phyloP scores from a whole-genome alignment of 164 flowering plant species.

The Amborella trichopoda region DNA sequence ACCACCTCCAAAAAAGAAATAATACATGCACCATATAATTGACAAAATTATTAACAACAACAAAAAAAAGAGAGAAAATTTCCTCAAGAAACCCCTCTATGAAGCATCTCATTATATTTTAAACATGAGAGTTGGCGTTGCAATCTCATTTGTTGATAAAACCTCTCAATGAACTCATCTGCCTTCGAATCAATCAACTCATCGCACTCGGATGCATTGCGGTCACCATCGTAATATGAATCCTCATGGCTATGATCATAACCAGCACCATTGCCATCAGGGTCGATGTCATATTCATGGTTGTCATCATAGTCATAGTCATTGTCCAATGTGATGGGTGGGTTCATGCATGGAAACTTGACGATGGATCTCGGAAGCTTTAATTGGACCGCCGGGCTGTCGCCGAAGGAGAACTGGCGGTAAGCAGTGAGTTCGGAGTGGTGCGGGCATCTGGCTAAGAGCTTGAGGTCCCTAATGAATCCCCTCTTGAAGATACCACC shows the following conservation, averaged over 20 bases:
- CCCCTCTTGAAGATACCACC: slow-evolving; percentile 37
- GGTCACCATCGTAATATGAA: not conserved
- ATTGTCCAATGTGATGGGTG: slow-evolving; percentile 25
- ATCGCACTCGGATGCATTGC: slow-evolving; percentile 13
- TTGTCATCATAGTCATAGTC: slow-evolving; percentile 3
- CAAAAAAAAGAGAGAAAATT: not conserved
- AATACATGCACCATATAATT: too few species aligned
- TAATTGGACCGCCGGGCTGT: slow-evolving; percentile 39
- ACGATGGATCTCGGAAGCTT: slow-evolving; percentile 39
- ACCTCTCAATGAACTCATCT: slow-evolving; percentile 57
- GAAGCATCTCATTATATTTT: slow-evolving; percentile 25
- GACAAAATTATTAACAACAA: too few species aligned
- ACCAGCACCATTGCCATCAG: slow-evolving; percentile 3
- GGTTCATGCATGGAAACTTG: slow-evolving; percentile 39
- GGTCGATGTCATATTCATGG: slow-evolving; percentile 11
- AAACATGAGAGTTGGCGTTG: slow-evolving; percentile 56
- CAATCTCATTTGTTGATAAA: slow-evolving; percentile 50
- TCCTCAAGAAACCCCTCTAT: slow-evolving; percentile 10
- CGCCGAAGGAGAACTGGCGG: slow-evolving; percentile 52
- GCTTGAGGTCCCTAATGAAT: slow-evolving; percentile 23
- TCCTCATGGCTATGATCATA: slow-evolving; percentile 4
- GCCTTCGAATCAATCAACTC: slow-evolving; percentile 56
- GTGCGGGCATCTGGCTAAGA: slow-evolving; percentile 24
- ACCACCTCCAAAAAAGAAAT: too few species aligned
- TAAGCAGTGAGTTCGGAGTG: slow-evolving; percentile 26